Base-by-base conservation (phyloP, 2,329 filamentous ascomycete species). In the Trichoderma sp. region DNA sequence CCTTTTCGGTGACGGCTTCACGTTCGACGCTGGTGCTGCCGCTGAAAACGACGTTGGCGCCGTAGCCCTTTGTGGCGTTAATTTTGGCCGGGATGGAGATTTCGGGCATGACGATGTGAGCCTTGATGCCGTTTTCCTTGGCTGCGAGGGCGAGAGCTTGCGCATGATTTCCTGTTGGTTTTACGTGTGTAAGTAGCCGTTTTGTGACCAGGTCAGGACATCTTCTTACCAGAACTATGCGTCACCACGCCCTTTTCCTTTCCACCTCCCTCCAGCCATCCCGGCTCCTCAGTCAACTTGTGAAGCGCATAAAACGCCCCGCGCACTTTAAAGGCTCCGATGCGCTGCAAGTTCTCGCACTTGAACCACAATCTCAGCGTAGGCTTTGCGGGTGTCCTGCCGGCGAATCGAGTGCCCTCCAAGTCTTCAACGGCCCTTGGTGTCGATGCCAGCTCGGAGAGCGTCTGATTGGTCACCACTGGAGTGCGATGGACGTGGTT, bases 61-160 rank as follows among this genome's bases (percentile, higher is more conserved):
- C 93, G 81, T 97, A 94, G 6, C 89, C 87, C 75, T 86, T 84
- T 0, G 95, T 97, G 0, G 92, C 95, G 4, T 92, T 91, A 74
- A 98, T 94, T 81, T 98, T 98, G 74, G 90, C 91, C n/a, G 92
- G 88, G 0, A 93, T 91, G 71, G 91, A 92, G 78, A 96, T 96
- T n/a, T 83, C 80, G 0, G 95, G 95, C 95, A 98, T 98, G 72
- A 98, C 91, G 78, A 98, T 95, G 83, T 95, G 89, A 0, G 94
- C 93, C 12, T 92, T 91, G 73, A 98, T 90, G 68, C 85, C 83
- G 78, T 92, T 89, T 47, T 91, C 91, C 20, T 85, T 86, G 2
- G 95, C 94, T 0, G 95, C 95, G 65, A 98, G 91, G 2, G 95
- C 90, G 71, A 98, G 90, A 2, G 96, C 95, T 85, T 97, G 94